These are phyloP conservation scores for Exutisphaerella laricina DNA, from an alignment of 2,329 filamentous ascomycete species.

Conservation along the genomic window DNA sequence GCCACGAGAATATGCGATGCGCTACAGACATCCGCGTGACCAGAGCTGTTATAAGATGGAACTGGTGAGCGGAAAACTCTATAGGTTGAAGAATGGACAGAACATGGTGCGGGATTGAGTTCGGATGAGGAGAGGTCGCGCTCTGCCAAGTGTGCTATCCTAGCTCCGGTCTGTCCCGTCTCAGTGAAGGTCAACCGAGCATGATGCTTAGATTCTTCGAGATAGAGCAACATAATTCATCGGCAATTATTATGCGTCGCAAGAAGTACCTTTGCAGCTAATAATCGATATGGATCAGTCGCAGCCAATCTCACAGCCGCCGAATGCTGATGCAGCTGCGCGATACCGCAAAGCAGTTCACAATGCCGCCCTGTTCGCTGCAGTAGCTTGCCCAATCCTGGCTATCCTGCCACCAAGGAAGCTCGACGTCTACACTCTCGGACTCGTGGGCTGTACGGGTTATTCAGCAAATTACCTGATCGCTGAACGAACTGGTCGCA, in stretches of 20 bases:
- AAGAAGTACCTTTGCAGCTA: neutral
- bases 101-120: too few relatives aligned
- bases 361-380: slow-evolving; percentile 44
- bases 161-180: too few relatives aligned
- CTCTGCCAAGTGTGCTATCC: too few relatives aligned
- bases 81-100: too few relatives aligned
- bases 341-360: slow-evolving; percentile 35
- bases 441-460: slow-evolving; percentile 45
- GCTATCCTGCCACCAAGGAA: slow-evolving; percentile 56
- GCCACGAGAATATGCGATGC: too few relatives aligned
- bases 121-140: too few relatives aligned
- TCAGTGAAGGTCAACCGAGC: too few relatives aligned
- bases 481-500: slow-evolving; percentile 30
- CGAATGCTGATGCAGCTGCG: slow-evolving; percentile 21
- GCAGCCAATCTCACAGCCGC: neutral
- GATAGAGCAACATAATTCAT: neutral
- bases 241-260: neutral
- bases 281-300: neutral
- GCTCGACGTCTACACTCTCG: slow-evolving; percentile 56
- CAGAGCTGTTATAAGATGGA: too few relatives aligned
- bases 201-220: neutral
- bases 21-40: too few relatives aligned
- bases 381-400: slow-evolving; percentile 51
- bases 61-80: too few relatives aligned
- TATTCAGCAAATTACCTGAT: slow-evolving; percentile 47